Percentiles rank a stretch among this genome's conserved stretches.
Evolutionary conservation across 371 early-diverging fungal species (phyloP).

Genomic region (Rhizopus arrhizus): DNA sequence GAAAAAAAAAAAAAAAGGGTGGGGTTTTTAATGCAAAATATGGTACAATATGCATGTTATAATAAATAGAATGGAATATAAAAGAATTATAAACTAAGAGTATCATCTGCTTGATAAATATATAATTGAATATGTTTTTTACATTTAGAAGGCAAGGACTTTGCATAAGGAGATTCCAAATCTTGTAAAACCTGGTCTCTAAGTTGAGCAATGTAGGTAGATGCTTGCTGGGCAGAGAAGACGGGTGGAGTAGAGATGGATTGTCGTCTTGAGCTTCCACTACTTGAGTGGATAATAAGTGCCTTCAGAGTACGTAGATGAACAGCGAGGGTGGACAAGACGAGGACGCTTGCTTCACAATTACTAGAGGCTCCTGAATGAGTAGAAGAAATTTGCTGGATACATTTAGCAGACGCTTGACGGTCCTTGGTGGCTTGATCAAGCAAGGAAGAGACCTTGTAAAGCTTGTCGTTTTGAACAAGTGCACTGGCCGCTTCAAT

Average conservation of each 20-base stretch:
- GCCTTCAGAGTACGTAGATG: constrained; percentile 27
- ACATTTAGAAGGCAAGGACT: constrained; percentile 13
- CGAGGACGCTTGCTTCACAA: constrained; percentile 34
- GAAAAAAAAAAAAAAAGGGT: not conserved
- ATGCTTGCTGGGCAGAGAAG: constrained; percentile 19
- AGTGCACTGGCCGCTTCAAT: constrained; percentile 23
- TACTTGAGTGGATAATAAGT: constrained; percentile 18
- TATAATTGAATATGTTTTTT: constrained; percentile 28
- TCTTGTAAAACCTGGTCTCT: constrained; percentile 27
- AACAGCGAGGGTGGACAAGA: constrained; percentile 33
- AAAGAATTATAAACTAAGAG: constrained; percentile 26
- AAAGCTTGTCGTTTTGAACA: constrained; percentile 7
- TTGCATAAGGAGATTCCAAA: constrained; percentile 23
- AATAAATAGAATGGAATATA: not conserved
- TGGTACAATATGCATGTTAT: not conserved
- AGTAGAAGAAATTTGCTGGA: constrained; percentile 27
- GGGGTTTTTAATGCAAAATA: not conserved
- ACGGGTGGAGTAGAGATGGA: not conserved
- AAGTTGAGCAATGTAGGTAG: constrained; percentile 26
- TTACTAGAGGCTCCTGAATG: constrained; percentile 12
- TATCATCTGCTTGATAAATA: constrained; percentile 32
- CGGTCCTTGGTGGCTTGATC: constrained; percentile 28
- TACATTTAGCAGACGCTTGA: constrained; percentile 28
- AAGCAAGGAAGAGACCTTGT: constrained; percentile 17
- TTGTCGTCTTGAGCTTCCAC: constrained; percentile 5